A percentile compares a stretch with the other conserved stretches of the same genome.
Conservation (phyloP, 257 asterid species). For the Echium plantagineum region DNA sequence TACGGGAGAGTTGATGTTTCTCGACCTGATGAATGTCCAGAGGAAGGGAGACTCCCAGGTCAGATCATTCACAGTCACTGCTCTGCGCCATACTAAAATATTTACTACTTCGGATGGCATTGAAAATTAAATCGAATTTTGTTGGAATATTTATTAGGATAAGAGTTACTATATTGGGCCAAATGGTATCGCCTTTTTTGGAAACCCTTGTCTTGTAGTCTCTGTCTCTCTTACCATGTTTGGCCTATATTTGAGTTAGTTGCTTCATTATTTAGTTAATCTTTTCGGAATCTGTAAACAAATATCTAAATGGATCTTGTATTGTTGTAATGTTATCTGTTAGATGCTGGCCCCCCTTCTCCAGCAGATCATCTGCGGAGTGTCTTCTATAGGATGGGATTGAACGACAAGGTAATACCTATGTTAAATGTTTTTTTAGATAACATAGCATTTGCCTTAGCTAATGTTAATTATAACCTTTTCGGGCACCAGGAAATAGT, state of each 20-base stretch:
- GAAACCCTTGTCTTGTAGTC: no score
- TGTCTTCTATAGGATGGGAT: constrained; percentile 91
- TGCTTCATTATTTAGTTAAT: background rate
- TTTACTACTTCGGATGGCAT: no score
- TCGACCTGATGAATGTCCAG: constrained; percentile 83
- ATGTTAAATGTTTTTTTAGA: constrained; percentile 6
- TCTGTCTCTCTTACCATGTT: no score
- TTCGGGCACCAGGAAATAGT: constrained; percentile 73
- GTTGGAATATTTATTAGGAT: no score
- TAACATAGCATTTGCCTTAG: constrained; percentile 6
- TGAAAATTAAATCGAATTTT: no score
- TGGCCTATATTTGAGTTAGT: background rate
- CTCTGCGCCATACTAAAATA: no score
- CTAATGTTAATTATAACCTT: constrained; percentile 5
- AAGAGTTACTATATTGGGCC: no score
- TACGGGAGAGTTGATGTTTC: constrained; percentile 91
- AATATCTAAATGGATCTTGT: constrained; percentile 3
- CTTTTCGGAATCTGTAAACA: background rate
- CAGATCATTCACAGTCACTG: no score
- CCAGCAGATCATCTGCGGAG: constrained; percentile 93
- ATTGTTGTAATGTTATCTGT: constrained; percentile 8
- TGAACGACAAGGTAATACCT: constrained; percentile 64
- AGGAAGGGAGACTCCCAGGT: constrained; percentile 99
- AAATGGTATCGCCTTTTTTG: no score
- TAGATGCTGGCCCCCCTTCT: constrained; percentile 97